Percentiles rank a stretch among this genome's conserved stretches.
Evolutionary conservation across 257 asterid species (phyloP).

Genomic region (Prunella vulgaris): DNA sequence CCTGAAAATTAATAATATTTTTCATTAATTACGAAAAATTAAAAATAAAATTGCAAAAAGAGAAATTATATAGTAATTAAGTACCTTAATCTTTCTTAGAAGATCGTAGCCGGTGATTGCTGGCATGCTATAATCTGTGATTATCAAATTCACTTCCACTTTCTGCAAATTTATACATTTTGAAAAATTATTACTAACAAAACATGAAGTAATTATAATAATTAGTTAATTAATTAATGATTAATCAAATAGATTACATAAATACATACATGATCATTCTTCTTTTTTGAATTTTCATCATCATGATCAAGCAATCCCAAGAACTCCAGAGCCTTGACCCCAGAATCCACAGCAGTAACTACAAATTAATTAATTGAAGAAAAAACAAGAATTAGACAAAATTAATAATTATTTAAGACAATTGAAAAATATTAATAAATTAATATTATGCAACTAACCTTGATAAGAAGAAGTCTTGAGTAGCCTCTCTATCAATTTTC

Average conservation of each 20-base stretch:
- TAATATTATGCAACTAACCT: slow-evolving; percentile 24
- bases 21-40: not conserved
- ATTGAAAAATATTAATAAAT: not conserved
- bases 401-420: not conserved
- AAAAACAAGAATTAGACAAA: not conserved
- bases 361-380: slow-evolving; percentile 5
- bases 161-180: slow-evolving; percentile 16
- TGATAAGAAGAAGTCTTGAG: slow-evolving; percentile 47
- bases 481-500: slow-evolving; percentile 47
- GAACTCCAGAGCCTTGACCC: slow-evolving; percentile 48
- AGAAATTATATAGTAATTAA: not conserved
- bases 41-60: not conserved
- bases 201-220: not conserved
- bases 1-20: slow-evolving; percentile 25
- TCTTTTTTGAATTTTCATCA: not conserved
- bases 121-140: slow-evolving; percentile 73
- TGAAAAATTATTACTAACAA: not conserved
- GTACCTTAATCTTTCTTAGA: slow-evolving; percentile 49
- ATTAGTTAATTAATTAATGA: not conserved
- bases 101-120: slow-evolving; percentile 68
- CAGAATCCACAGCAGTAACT: slow-evolving; percentile 68
- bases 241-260: not conserved
- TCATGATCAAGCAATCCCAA: slow-evolving; percentile 39
- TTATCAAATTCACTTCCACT: slow-evolving; percentile 51
- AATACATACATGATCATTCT: not conserved